phyloP scores from a whole-genome alignment of 2,329 filamentous ascomycete genomes.

The Chrysosporium keratinophilum region DNA sequence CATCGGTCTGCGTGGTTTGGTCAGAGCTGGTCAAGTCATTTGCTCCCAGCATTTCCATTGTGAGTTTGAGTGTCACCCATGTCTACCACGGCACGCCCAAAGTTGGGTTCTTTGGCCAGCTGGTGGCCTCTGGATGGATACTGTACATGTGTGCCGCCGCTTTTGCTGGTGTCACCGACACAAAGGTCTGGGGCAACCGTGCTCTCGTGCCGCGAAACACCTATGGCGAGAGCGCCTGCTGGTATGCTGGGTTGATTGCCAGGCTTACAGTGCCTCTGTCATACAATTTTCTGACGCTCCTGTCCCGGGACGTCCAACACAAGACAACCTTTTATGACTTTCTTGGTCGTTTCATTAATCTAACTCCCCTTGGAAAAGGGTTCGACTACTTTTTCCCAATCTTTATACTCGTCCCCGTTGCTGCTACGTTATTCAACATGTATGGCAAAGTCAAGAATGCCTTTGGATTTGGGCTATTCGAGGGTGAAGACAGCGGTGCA shows the following conservation, averaged over 20 bases:
- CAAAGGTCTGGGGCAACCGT: constrained; percentile 94
- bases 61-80: constrained; percentile 54
- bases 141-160: constrained; percentile 92
- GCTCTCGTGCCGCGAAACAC: constrained; percentile 85
- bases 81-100: constrained; percentile 59
- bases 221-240: constrained; percentile 84
- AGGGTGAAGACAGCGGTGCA: constrained; percentile 53
- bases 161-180: constrained; percentile 75
- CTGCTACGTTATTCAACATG: constrained; percentile 76
- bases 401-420: constrained; percentile 74
- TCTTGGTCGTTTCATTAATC: constrained; percentile 68
- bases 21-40: constrained; percentile 84
- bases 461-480: constrained; percentile 68
- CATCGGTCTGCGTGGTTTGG: constrained; percentile 80
- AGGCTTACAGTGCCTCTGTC: constrained; percentile 83
- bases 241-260: constrained; percentile 89
- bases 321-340: constrained; percentile 81
- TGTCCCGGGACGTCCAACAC: constrained; percentile 60
- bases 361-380: constrained; percentile 69
- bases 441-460: constrained; percentile 70
- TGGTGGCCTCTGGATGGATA: constrained; percentile 78
- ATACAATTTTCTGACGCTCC: constrained; percentile 93
- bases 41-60: constrained; percentile 62
- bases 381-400: constrained; percentile 86
- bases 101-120: constrained; percentile 76